Evolutionary conservation across 1,284 basidiomycete species (phyloP).

Genomic region (Mycena citricolor): DNA sequence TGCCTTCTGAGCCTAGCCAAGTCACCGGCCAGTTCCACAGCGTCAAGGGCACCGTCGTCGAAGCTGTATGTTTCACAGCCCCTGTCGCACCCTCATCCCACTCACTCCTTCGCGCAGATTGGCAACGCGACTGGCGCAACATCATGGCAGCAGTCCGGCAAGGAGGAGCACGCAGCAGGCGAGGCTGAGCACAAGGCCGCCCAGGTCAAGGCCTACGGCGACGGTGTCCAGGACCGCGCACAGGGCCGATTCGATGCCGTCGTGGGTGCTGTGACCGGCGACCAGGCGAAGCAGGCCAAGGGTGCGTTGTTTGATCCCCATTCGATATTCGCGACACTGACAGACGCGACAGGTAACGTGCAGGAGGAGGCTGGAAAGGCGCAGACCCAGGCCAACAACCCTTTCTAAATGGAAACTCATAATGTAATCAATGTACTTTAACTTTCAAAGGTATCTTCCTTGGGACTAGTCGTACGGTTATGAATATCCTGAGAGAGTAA

Average conservation of each 20-base stretch:
- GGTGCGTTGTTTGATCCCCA: conserved; percentile 33
- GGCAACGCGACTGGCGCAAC: conserved; percentile 52
- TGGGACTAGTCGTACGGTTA: no score
- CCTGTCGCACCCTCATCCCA: background rate
- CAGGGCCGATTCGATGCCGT: conserved; percentile 50
- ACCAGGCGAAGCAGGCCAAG: conserved; percentile 52
- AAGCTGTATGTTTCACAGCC: conserved; percentile 32
- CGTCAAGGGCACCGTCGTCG: conserved; percentile 57
- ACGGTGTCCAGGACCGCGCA: conserved; percentile 56
- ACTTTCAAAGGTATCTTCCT: no score
- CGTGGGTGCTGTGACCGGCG: conserved; percentile 58
- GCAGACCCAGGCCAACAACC: conserved; percentile 28
- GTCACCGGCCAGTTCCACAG: conserved; percentile 57
- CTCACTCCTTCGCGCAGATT: conserved; percentile 23
- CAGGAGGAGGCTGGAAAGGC: conserved; percentile 59
- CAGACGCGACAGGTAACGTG: conserved; percentile 39
- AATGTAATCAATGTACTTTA: no score
- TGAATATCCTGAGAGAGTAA: no score
- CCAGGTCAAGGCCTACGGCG: conserved; percentile 48
- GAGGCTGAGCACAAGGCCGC: conserved; percentile 55
- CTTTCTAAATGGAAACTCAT: no score
- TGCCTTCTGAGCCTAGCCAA: conserved; percentile 29
- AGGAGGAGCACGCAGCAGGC: conserved; percentile 38
- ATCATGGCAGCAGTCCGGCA: conserved; percentile 54
- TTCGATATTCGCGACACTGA: background rate